Evolutionary conservation across 257 asterid species (phyloP), one percentile per base, ranked within the genome.

Genomic region (Voacanga thouarsii): DNA sequence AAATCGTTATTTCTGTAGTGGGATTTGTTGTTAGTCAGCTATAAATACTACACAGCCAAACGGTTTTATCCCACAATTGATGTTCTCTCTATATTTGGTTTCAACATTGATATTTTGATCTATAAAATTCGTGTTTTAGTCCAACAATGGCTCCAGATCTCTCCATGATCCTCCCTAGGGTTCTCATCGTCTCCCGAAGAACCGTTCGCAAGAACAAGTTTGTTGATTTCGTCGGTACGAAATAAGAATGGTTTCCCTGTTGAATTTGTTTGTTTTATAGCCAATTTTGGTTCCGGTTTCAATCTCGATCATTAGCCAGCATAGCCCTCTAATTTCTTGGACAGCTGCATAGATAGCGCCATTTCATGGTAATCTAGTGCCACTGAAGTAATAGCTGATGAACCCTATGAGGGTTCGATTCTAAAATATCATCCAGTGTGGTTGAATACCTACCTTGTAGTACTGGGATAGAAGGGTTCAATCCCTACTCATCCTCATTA

Each of bases 221-320:
- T 49, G 93, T 92, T 8, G 93, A 90, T 87, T 92, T 92, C 30
- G 96, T 92, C 8, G 97, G 96, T 92, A n/a, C n/a, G n/a, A n/a
- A n/a, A n/a, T n/a, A 84, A 6, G 83, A n/a, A 8, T 19, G 7
- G 49, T 28, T 26, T 12, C 64, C 8, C 14, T 57, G 3, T 57
- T 7, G 14, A 23, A 57, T 57, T 21, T 57, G 30, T 23, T 23
- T 6, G 64, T 57, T 57, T n/a, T 21, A 57, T 8, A 23, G 37
- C 51, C 51, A 8, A 47, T 7, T 8, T 47, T 7, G 7, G 51
- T 47, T 8, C 51, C 51, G 0, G 51, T 47, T 47, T 47, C 51
- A 47, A 11, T 1, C 51, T 47, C 9, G 51, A 47, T 44, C 14
- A 11, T 47, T 11, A 47, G 51, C 51, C 51, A 47, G 3, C 47